Base-by-base conservation (phyloP, 768 basidiomycete genomes). In the Hygrophorus russula region DNA sequence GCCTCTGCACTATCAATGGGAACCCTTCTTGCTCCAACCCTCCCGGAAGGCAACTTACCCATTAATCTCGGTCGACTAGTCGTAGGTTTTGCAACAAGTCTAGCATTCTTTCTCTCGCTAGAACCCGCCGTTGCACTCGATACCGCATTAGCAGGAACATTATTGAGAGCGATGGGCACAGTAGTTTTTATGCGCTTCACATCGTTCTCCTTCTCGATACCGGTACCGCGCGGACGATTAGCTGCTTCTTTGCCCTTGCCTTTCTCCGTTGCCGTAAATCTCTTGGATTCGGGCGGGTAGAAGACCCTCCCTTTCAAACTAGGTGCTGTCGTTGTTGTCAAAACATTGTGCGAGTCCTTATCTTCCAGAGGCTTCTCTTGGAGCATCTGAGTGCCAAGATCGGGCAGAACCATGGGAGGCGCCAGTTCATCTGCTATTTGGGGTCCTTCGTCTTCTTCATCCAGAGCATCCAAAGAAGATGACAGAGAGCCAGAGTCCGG, bases 1-100 rank as follows among this genome's bases (percentile, higher is more conserved):
- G 80, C 81, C 44, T 82, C 79, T 1, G 69, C 68, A 49, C 80
- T 82, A 48, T 76, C 73, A n/a, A 82, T 62, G 4, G 70, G 77
- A 18, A 86, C 81, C 45, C 82, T 66, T 51, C 82, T 20, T 67
- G 68, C 46, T 59, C 65, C 15, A 7, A 44, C 44, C 13, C 29
- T 43, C 14, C 49, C 46, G 10, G 52, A 58, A 51, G 64, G 60
- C n/a, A 62, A 31, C 39, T 69, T 73, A 9, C 51, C 11, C 31
- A 55, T 44, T 7, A 53, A 31, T 36, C 54, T 46, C 13, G 55
- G 48, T 24, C 56, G 53, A 20, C 39, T 14, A 2, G 15, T 15
- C n/a, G 35, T 14, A 27, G 13, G 17, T n/a, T 35, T 41, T 20
- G 17, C 39, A 31, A 34, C 15, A 12, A 18, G 31, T 5, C 19